Percentiles rank a stretch among this genome's conserved stretches.
Conservation (phyloP, 495 filamentous ascomycete genomes). For the Wilcoxina mikolae region DNA sequence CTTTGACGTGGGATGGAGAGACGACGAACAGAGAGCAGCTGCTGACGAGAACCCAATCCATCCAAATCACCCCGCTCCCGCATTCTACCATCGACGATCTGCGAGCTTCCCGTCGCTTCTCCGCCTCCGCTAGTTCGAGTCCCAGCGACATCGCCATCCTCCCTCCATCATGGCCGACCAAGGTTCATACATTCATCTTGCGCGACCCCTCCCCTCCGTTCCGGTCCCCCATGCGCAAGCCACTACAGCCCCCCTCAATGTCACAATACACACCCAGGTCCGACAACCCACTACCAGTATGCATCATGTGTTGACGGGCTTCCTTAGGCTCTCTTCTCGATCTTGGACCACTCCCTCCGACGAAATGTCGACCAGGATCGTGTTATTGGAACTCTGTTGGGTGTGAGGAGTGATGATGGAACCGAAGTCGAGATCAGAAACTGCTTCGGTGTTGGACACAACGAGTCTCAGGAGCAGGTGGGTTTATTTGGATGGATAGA, state of each 20-base stretch:
- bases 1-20: slow-evolving; percentile 2
- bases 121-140: not conserved
- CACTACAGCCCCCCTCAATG: slow-evolving; percentile 78
- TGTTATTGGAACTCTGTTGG: slow-evolving; percentile 90
- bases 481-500: not conserved
- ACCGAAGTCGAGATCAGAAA: slow-evolving; percentile 87
- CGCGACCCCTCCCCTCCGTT: slow-evolving; percentile 69
- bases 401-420: slow-evolving; percentile 85
- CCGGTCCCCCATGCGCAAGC: slow-evolving; percentile 47
- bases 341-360: slow-evolving; percentile 90
- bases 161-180: slow-evolving; percentile 53
- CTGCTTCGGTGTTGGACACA: slow-evolving; percentile 94
- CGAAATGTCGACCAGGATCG: slow-evolving; percentile 78
- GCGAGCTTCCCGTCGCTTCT: not conserved
- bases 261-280: slow-evolving; percentile 90
- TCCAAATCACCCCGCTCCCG: not conserved
- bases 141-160: not conserved
- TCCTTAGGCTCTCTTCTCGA: slow-evolving; percentile 74
- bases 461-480: slow-evolving; percentile 82
- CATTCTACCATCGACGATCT: not conserved
- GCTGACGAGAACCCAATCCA: not conserved
- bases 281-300: not conserved
- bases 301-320: slow-evolving; percentile 2
- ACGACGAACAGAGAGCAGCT: not conserved
- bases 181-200: slow-evolving; percentile 83